Evolutionary conservation across 371 early-diverging fungal genomes (phyloP), one percentile per base, ranked within the genome.

Genomic region (Mortierella sp.): DNA sequence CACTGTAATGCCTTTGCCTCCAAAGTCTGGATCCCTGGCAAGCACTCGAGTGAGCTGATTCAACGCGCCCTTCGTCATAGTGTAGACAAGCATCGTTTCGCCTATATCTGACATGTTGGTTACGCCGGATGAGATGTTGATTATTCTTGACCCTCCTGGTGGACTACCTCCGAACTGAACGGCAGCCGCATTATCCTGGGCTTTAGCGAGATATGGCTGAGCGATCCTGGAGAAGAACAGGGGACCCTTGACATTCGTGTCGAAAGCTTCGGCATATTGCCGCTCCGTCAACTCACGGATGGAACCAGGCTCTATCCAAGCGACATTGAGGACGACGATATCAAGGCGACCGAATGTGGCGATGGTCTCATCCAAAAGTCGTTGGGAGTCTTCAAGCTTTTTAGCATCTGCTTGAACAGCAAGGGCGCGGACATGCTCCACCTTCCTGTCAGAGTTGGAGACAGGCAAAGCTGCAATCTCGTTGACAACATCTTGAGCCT

Each of bases 241-340:
- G 8, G 63, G 63, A 6, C 55, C 63, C 17, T 37, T 53, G 49
- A 63, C 32, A 41, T 63, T 63, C 23, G 51, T 49, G 17, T 43
- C 32, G 49, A 43, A 43, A 32, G 44, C 48, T 3, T 31, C 47
- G 9, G 26, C 30, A 48, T 30, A 63, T n/a, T 19, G 24, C n/a
- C 47, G 21, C 28, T 57, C 49, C 7, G 49, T 46, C 47, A 31
- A 7, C 6, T 57, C 58, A 31, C 30, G 49, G 48, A 48, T 49
- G 8, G 48, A 48, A 19, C n/a, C 14, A 39, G 34, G 21, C 31
- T 39, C 21, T 31, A 64, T 0, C 52, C 54, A 52, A 19, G 48
- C 67, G 32, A 59, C 67, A 26, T 66, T 66, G 30, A 57, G 21
- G 43, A 66, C 58, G 19, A 66, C 39, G 39, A 59, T 30, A 23